Conservation (phyloP, 23 red algal genomes). For the Chondrus crispus region DNA sequence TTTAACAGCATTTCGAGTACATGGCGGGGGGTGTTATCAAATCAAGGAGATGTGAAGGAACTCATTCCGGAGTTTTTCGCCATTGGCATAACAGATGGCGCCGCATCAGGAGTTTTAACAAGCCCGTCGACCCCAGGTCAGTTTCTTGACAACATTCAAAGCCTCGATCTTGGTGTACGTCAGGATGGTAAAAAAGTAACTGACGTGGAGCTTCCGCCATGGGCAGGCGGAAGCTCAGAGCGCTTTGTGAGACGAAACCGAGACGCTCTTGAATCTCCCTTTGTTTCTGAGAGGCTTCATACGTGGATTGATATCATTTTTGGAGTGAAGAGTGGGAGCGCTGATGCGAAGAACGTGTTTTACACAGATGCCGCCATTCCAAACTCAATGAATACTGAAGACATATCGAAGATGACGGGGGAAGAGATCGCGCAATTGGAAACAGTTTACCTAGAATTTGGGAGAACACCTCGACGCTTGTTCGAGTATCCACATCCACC, state of each 20-base stretch:
- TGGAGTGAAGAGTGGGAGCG: slow-evolving; percentile 62
- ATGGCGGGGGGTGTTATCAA: slow-evolving; percentile 55
- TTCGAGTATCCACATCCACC: slow-evolving; percentile 64
- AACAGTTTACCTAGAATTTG: slow-evolving; percentile 76
- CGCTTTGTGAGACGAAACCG: slow-evolving; percentile 58
- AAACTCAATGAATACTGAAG: slow-evolving; percentile 44
- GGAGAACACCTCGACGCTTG: slow-evolving; percentile 68
- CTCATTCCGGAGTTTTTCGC: slow-evolving; percentile 83
- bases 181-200: slow-evolving; percentile 77
- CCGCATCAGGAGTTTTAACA: slow-evolving; percentile 39
- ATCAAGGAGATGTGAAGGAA: slow-evolving; percentile 77
- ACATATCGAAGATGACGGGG: background rate
- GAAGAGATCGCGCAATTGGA: slow-evolving; percentile 55
- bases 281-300: slow-evolving; percentile 64
- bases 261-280: slow-evolving; percentile 64
- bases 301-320: slow-evolving; percentile 90
- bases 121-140: slow-evolving; percentile 1
- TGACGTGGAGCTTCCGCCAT: slow-evolving; percentile 72
- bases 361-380: slow-evolving; percentile 67
- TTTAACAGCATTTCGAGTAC: slow-evolving; percentile 70
- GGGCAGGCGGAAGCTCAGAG: slow-evolving; percentile 65
- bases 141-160: slow-evolving; percentile 62
- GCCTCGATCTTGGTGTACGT: slow-evolving; percentile 59
- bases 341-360: slow-evolving; percentile 59
- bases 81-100: background rate